A percentile compares a stretch with the other conserved stretches of the same genome.
Evolutionary conservation across 768 basidiomycete species (phyloP).

Genomic region (Serendipita sp.): DNA sequence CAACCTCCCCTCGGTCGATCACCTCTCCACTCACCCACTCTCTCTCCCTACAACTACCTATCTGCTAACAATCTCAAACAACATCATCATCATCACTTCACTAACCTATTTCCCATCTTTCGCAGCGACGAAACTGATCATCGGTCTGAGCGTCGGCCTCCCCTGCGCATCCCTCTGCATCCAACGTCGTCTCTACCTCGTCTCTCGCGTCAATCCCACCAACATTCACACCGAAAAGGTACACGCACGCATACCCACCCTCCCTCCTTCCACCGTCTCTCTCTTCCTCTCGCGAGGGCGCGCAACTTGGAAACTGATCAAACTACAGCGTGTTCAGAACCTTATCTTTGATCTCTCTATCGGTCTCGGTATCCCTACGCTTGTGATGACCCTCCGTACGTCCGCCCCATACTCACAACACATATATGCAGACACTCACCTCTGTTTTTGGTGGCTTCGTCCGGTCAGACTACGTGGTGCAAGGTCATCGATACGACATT

Average conservation of each 20-base stretch:
- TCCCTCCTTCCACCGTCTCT: conserved; percentile 9
- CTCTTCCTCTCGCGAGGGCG: background rate
- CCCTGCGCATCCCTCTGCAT: conserved; percentile 26
- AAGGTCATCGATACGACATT: conserved; percentile 31
- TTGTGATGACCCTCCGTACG: conserved; percentile 34
- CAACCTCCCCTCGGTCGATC: too few species aligned
- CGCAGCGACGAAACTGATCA: conserved; percentile 19
- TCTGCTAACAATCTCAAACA: too few species aligned
- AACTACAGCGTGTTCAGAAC: conserved; percentile 11
- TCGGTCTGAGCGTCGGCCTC: conserved; percentile 18
- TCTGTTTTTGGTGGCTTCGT: background rate
- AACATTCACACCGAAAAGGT: too few species aligned
- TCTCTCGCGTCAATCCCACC: conserved; percentile 10
- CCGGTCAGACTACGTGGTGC: conserved; percentile 22
- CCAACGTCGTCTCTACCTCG: conserved; percentile 21
- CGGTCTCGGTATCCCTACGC: conserved; percentile 31
- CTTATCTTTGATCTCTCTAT: conserved; percentile 27
- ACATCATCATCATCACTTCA: background rate
- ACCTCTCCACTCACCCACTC: too few species aligned
- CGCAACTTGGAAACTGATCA: background rate
- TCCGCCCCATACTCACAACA: background rate
- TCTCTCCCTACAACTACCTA: too few species aligned
- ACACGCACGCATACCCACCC: conserved; percentile 9
- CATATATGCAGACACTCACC: background rate
- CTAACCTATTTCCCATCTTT: background rate